A percentile compares a stretch with the other conserved stretches of the same genome.
These are phyloP conservation scores for Talaromyces stipitatus DNA, from an alignment of 495 filamentous ascomycete species.

Conservation along the genomic window DNA sequence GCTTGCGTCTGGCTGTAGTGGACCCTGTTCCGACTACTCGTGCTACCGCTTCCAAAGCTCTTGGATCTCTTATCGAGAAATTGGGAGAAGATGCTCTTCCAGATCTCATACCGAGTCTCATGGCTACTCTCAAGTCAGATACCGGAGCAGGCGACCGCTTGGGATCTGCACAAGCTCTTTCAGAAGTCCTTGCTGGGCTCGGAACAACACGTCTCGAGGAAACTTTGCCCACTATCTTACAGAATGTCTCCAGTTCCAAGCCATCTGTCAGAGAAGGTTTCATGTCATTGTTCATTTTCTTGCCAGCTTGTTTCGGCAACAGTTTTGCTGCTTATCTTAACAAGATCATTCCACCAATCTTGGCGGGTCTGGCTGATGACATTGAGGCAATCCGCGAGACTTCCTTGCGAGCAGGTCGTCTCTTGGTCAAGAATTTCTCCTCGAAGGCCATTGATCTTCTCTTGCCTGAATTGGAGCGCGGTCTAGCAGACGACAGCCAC, in stretches of 20 bases:
- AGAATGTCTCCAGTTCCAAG: constrained; percentile 91
- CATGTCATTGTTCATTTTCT: constrained; percentile 98
- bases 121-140: constrained; percentile 95
- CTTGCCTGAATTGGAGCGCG: constrained; percentile 89
- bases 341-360: constrained; percentile 92
- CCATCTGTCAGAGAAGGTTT: constrained; percentile 90
- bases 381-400: constrained; percentile 92
- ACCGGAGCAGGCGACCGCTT: constrained; percentile 91
- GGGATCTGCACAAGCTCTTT: constrained; percentile 93
- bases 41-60: constrained; percentile 90
- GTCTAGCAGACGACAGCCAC: constrained; percentile 90
- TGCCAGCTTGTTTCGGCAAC: constrained; percentile 98
- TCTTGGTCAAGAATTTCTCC: constrained; percentile 97
- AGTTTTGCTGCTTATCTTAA: constrained; percentile 94
- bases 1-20: constrained; percentile 79
- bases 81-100: constrained; percentile 94
- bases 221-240: constrained; percentile 90
- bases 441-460: constrained; percentile 89
- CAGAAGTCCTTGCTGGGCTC: constrained; percentile 90
- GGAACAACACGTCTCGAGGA: constrained; percentile 90
- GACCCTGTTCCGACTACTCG: constrained; percentile 96
- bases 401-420: constrained; percentile 80
- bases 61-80: constrained; percentile 93
- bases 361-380: constrained; percentile 91
- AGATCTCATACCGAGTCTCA: constrained; percentile 94